A percentile compares a stretch with the other conserved stretches of the same genome.
These are phyloP conservation scores for Ceriops zippeliana DNA, from an alignment of 345 rosid species.

Conservation along the genomic window DNA sequence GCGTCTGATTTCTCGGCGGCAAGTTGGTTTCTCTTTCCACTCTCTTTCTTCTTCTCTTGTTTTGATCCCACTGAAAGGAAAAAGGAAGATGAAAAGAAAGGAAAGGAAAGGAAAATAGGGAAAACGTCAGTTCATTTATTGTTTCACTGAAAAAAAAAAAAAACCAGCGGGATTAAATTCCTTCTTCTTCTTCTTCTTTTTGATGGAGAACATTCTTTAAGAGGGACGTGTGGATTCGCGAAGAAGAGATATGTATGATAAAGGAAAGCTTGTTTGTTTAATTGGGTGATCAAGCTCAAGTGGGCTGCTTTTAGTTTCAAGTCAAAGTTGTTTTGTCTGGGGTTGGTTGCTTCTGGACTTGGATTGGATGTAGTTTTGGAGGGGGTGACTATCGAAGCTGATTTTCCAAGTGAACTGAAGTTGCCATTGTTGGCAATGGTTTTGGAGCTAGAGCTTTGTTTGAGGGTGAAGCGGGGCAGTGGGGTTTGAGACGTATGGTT, in stretches of 20 bases:
- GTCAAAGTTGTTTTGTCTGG: conserved; percentile 7
- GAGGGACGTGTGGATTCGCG: neutral
- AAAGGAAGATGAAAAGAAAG: too few species aligned
- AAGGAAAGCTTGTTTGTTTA: neutral
- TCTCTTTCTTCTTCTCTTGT: conserved; percentile 9
- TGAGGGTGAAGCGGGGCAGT: neutral
- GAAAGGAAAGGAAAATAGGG: too few species aligned
- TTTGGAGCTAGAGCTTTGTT: conserved; percentile 14
- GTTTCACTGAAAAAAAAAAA: neutral
- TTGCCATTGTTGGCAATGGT: conserved; percentile 22
- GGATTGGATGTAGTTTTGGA: conserved; percentile 1
- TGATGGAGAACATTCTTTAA: conserved; percentile 10
- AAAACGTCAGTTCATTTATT: neutral
- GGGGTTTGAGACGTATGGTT: neutral
- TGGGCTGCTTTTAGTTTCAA: neutral
- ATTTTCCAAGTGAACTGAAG: conserved; percentile 8
- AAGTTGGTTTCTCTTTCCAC: conserved; percentile 42
- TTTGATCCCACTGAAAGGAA: conserved; percentile 27
- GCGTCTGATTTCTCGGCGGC: conserved; percentile 76
- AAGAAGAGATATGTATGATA: neutral
- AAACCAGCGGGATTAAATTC: neutral
- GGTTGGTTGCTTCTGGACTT: conserved; percentile 12
- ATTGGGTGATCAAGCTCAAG: neutral
- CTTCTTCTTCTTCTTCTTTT: neutral
- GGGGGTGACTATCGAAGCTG: neutral